Base-by-base conservation (phyloP, 164 flowering plant species). In the Buxus sempervirens region DNA sequence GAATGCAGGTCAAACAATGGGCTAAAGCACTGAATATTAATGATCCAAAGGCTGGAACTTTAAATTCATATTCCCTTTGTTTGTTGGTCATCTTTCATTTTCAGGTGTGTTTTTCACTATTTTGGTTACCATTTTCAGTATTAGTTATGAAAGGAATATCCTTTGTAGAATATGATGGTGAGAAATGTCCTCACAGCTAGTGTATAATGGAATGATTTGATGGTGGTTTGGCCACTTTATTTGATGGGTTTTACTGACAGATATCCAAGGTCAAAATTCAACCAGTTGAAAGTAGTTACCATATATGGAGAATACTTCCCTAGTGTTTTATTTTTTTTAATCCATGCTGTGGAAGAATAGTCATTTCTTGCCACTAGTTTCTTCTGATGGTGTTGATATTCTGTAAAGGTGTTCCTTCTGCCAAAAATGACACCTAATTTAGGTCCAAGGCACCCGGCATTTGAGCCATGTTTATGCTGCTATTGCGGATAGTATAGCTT, bases 1-100 rank as follows among this genome's bases (percentile, higher is more conserved):
- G 42, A 65, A 9, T 76, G 76, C 78, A 95, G 99, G 89, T 95
- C 45, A 95, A 95, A 77, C 96, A 92, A 81, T 95, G 99, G 99
- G 99, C 99, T 23, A 95, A 87, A 77, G 79, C 89, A 36, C 85
- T 85, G 56, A 65, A 81, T 62, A 90, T 95, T 55, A 95, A 92
- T 73, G 82, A 87, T 63, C 78, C 99, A 60, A 88, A 83, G 74
- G 15, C 58, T 59, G 99, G 99, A 69, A 78, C 89, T 25, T 79
- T 95, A 71, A 95, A 89, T 71, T 95, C 99, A 16, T 92, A 85
- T 72, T 82, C 96, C 55, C 86, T 91, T 54, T 73, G 84, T 71
- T 73, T 95, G 80, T 84, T 95, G 53, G 86, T 92, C 24, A 76
- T 95, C 66, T 95, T 92, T 77, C 98, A 95, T 88, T 87, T 95